These are phyloP conservation scores for Alternaria sp. DNA, from an alignment of 2,329 filamentous ascomycete genomes.

Conservation along the genomic window DNA sequence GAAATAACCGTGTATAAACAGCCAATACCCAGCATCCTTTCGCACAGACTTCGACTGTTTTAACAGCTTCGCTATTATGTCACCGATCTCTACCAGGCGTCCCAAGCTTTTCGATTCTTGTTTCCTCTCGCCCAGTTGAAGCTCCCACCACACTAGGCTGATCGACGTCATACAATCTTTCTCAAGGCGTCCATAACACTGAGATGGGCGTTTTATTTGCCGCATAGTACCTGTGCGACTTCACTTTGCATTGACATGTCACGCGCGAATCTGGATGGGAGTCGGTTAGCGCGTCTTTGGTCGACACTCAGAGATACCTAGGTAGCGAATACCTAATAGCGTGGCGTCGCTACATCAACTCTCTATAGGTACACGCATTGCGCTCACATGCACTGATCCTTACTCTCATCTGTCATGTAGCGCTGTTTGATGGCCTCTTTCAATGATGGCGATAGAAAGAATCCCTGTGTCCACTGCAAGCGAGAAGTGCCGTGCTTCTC, in stretches of 20 bases:
- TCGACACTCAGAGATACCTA: not conserved
- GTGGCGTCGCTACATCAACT: not conserved
- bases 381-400: not conserved
- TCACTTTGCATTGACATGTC: slow-evolving; percentile 1
- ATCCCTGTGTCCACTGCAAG: not conserved
- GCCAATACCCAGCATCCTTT: not conserved
- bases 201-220: not conserved
- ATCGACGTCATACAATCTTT: not conserved
- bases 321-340: not conserved
- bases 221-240: slow-evolving; percentile 10
- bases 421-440: not conserved
- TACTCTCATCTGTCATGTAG: not conserved
- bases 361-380: not conserved
- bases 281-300: not conserved
- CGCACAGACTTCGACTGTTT: not conserved
- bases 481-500: slow-evolving; percentile 7
- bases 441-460: not conserved
- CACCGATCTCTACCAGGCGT: not conserved
- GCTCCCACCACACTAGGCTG: not conserved
- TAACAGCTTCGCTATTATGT: not conserved
- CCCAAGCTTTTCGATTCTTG: not conserved
- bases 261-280: not conserved
- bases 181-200: not conserved
- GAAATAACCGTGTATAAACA: not conserved
- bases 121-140: not conserved